Evolutionary conservation across 1,284 basidiomycete species (phyloP).

Genomic region (Ustilago nuda): DNA sequence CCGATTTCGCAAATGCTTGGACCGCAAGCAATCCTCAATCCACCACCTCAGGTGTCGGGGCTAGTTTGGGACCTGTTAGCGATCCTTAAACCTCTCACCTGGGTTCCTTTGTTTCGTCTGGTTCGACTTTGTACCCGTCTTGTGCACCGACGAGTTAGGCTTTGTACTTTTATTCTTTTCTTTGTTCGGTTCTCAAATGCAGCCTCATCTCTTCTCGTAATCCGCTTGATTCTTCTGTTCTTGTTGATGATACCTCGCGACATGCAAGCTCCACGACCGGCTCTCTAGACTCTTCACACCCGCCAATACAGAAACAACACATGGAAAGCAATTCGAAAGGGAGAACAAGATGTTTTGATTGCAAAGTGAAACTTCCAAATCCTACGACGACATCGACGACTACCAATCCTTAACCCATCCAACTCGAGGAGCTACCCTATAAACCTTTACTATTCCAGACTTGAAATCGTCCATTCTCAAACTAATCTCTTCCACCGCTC

Average conservation of each 20-base stretch:
- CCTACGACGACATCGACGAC: neutral
- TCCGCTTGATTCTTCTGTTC: neutral
- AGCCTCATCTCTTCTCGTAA: neutral
- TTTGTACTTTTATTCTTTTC: constrained; percentile 12
- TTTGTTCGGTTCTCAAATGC: neutral
- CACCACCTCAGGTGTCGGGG: neutral
- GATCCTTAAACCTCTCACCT: constrained; percentile 22
- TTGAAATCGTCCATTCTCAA: constrained; percentile 90
- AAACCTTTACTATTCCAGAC: constrained; percentile 76
- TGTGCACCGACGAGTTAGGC: neutral
- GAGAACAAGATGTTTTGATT: too few relatives aligned
- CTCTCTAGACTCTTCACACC: too few relatives aligned
- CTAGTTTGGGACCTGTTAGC: constrained; percentile 30
- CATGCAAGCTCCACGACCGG: too few relatives aligned
- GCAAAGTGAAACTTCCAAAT: too few relatives aligned
- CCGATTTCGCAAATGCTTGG: constrained; percentile 51
- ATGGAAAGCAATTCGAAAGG: too few relatives aligned
- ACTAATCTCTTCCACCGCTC: constrained; percentile 79
- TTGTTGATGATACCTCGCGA: neutral
- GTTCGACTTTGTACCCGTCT: too few relatives aligned
- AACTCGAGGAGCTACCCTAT: constrained; percentile 41
- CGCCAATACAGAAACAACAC: too few relatives aligned
- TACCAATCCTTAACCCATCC: constrained; percentile 50
- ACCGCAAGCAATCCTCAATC: constrained; percentile 30
- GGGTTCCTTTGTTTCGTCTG: neutral